phyloP scores from a whole-genome alignment of 371 early-diverging fungal genomes.

The Zancudomyces culisetae region DNA sequence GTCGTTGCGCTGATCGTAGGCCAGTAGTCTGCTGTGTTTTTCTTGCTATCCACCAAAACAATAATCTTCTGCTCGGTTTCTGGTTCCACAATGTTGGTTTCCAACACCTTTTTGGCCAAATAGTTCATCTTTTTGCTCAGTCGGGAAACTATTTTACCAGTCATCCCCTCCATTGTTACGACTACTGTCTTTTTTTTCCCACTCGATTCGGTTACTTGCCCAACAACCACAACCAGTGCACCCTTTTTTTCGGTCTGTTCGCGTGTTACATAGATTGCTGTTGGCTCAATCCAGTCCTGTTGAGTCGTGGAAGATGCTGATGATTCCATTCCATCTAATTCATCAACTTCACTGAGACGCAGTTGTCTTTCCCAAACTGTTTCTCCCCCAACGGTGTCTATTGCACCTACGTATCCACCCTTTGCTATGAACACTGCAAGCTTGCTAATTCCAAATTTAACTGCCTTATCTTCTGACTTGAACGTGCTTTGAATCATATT shows the following conservation, averaged over 20 bases:
- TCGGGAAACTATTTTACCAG: neutral
- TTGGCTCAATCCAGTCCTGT: neutral
- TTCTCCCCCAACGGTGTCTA: slow-evolving; percentile 53
- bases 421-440: slow-evolving; percentile 51
- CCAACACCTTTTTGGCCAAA: neutral
- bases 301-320: slow-evolving; percentile 19
- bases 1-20: neutral
- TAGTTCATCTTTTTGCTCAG: neutral
- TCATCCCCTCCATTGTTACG: slow-evolving; percentile 2
- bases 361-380: slow-evolving; percentile 41
- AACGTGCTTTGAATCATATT: slow-evolving; percentile 8
- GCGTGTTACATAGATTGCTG: neutral
- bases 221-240: slow-evolving; percentile 49
- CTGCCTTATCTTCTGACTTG: slow-evolving; percentile 17
- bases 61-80: neutral
- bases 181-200: slow-evolving; percentile 8
- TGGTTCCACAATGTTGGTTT: neutral
- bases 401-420: slow-evolving; percentile 62
- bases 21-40: neutral
- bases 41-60: neutral
- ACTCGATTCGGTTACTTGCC: slow-evolving; percentile 28
- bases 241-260: slow-evolving; percentile 12
- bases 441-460: slow-evolving; percentile 71
- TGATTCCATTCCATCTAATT: slow-evolving; percentile 9
- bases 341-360: neutral